Percentiles rank a stretch among this genome's conserved stretches.
Conservation (phyloP, 495 filamentous ascomycete genomes). For the Hypoxylon crocopeplum region DNA sequence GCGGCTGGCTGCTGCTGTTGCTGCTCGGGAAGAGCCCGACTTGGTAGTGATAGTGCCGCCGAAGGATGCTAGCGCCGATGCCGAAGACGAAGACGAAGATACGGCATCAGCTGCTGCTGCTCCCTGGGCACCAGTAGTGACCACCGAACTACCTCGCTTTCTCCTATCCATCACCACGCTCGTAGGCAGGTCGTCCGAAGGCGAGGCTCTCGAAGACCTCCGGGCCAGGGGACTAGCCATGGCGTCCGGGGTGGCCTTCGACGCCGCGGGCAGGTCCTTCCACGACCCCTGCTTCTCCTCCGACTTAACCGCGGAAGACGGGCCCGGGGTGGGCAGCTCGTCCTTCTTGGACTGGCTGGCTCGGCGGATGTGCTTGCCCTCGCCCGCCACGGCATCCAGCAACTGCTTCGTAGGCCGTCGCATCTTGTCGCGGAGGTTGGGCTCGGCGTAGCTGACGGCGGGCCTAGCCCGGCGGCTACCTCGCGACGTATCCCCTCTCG, state of each 20-base stretch:
- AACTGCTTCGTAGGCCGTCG: constrained; percentile 77
- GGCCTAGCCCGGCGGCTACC: constrained; percentile 69
- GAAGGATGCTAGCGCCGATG: too few relatives aligned
- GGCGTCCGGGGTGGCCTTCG: constrained; percentile 15
- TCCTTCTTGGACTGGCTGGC: constrained; percentile 42
- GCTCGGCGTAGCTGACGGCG: constrained; percentile 83
- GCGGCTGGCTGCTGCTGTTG: constrained; percentile 11
- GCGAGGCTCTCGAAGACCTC: constrained; percentile 19
- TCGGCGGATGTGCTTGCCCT: constrained; percentile 53
- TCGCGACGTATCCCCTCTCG: constrained; percentile 58
- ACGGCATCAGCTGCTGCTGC: constrained; percentile 8
- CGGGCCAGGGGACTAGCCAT: constrained; percentile 39
- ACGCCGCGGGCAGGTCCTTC: constrained; percentile 25
- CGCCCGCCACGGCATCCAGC: constrained; percentile 70
- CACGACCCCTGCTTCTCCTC: constrained; percentile 24
- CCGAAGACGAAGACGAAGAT: constrained; percentile 7
- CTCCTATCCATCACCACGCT: constrained; percentile 43
- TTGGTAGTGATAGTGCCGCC: constrained; percentile 1
- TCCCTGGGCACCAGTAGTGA: not conserved
- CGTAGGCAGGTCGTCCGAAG: constrained; percentile 33
- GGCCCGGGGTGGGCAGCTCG: constrained; percentile 21
- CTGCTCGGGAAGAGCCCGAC: constrained; percentile 7
- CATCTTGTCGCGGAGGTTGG: constrained; percentile 87
- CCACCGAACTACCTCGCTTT: constrained; percentile 37
- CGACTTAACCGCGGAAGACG: constrained; percentile 37